Percentiles rank a stretch among this genome's conserved stretches.
Evolutionary conservation across 371 early-diverging fungal genomes (phyloP).

Genomic region (Neoconidiobolus thromboides): DNA sequence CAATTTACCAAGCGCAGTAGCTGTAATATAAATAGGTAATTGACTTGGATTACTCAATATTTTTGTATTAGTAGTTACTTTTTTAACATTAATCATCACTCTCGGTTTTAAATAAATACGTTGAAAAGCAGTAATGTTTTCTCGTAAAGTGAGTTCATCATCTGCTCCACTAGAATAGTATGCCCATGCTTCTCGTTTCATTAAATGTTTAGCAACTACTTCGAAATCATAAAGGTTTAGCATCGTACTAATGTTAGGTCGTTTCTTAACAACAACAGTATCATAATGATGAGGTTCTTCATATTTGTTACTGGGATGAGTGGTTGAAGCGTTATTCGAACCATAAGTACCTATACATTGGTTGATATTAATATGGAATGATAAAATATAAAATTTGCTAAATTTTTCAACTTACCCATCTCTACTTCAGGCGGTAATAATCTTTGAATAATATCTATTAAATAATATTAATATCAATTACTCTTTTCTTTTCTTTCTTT

Average conservation of each 20-base stretch:
- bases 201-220: conserved; percentile 31
- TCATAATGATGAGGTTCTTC: not conserved
- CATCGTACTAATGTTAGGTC: conserved; percentile 36
- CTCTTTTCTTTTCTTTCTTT: no score
- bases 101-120: conserved; percentile 60
- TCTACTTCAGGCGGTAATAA: conserved; percentile 28
- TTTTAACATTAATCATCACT: conserved; percentile 50
- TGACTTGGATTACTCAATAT: conserved; percentile 34
- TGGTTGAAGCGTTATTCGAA: no score
- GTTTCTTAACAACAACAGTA: conserved; percentile 18
- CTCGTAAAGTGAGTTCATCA: conserved; percentile 62
- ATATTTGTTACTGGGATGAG: no score
- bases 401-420: conserved; percentile 17
- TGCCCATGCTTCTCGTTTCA: conserved; percentile 56
- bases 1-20: conserved; percentile 43
- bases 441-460: conserved; percentile 28
- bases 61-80: conserved; percentile 34
- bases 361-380: no score
- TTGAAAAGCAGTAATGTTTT: conserved; percentile 53
- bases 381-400: no score
- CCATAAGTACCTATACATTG: no score
- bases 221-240: conserved; percentile 61
- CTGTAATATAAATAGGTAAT: conserved; percentile 30
- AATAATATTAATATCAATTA: no score
- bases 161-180: conserved; percentile 71